Evolutionary conservation across 352 stramenopile genomes (phyloP).

Genomic region (Globisporangium echinulatum): DNA sequence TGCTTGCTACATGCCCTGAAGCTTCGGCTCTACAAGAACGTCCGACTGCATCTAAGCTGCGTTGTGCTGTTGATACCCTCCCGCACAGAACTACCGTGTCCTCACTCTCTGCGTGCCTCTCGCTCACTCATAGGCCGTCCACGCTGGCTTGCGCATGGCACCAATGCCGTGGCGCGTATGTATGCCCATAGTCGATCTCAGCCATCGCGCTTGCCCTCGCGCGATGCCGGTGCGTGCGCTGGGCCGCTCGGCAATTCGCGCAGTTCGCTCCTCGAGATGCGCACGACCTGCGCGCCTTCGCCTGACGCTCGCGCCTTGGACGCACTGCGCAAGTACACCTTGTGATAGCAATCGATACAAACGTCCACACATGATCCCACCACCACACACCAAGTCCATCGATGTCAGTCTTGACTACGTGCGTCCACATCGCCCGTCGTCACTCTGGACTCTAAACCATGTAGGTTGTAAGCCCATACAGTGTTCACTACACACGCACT

Average conservation of each 20-base stretch:
- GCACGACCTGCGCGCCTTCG: conserved; percentile 39
- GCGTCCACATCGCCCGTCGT: not conserved
- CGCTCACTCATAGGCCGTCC: too few relatives aligned
- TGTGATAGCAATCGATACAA: not conserved
- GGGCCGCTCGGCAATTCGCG: conserved; percentile 33
- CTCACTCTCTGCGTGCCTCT: too few relatives aligned
- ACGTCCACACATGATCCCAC: too few relatives aligned
- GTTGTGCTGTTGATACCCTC: not conserved
- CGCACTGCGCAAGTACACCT: conserved; percentile 43
- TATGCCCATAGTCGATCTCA: not conserved
- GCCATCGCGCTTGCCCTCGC: not conserved
- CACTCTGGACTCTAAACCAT: too few relatives aligned
- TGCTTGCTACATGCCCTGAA: conserved; percentile 70
- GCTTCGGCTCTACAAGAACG: conserved; percentile 84
- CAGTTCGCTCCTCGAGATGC: conserved; percentile 60
- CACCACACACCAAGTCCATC: too few relatives aligned
- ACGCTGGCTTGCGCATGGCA: too few relatives aligned
- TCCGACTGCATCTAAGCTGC: conserved; percentile 31
- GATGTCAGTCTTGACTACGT: too few relatives aligned
- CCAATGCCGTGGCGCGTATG: too few relatives aligned
- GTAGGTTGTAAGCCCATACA: too few relatives aligned
- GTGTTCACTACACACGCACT: conserved; percentile 11
- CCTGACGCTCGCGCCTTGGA: conserved; percentile 34
- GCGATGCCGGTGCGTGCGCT: not conserved
- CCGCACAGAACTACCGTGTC: not conserved